Base-by-base conservation (phyloP, 495 filamentous ascomycete genomes). In the Glonium stellatum region DNA sequence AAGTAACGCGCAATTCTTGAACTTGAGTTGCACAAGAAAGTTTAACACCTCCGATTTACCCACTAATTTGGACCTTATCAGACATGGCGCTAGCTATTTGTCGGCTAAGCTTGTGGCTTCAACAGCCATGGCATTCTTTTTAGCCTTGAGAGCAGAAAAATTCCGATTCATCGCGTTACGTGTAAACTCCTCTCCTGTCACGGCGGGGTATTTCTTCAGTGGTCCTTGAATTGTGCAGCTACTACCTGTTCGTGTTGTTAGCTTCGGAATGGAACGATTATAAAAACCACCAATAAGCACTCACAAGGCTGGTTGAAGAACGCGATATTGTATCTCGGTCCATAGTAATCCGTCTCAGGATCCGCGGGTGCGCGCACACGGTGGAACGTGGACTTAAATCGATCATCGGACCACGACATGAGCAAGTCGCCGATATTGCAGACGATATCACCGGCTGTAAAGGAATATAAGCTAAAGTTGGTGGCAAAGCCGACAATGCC, bases 381-480 rank as follows among this genome's bases (percentile, higher is more conserved):
- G 62, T 85, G 84, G 54, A 84, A 83, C 0, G 80, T 82, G 46
- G 79, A 82, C 70, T 86, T 86, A 71, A 87, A 85, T 34, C 83
- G 77, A 66, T 87, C 85, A 62, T 87, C 84, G 49, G 79, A 84
- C 82, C 84, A 87, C 13, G 76, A 79, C 83, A 87, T 86, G 27
- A 88, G 75, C 64, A 87, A 73, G 67, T 87, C 84, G 13, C 84
- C 84, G 58, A 87, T 85, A 64, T 86, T 88, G 61, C 82, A 85
- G 12, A 85, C 81, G 51, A 85, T 82, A 61, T 83, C 82, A 0
- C 80, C 83, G 0, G 73, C 76, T n/a, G 51, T 41, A 10, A 25
- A 34, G 10, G 5, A 34, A 15, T 6, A 11, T 25, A 12, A 37
- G 13, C 41, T 1, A 55, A 55, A 15, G 27, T 34, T 34, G 23